Evolutionary conservation across 176 grass and related monocot genomes (phyloP), one percentile per base, ranked within the genome.

Genomic region (Phragmites australis): DNA sequence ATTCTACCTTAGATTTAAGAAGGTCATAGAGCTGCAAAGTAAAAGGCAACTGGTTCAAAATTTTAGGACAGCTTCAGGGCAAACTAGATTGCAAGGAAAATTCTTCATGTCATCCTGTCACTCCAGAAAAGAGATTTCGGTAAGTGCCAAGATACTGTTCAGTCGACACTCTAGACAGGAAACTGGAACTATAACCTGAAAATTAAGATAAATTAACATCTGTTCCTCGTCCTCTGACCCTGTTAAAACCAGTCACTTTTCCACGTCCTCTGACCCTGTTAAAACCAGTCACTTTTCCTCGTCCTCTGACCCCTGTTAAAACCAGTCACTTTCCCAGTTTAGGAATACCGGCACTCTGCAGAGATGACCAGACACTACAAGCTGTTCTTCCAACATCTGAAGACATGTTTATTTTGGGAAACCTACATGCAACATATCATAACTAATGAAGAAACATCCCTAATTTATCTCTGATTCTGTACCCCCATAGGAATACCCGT

Each of bases 1-100:
- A 99, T 82, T 89, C 90, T 85, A 99, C 84, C 76, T 82, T 91
- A 49, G 90, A 91, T 88, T 93, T 95, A 39, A 99, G 83, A 68
- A 92, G 81, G 57, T 89, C 84, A 68, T 79, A 89, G 60, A 97
- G 19, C 94, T 97, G 82, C 65, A 82, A 67, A 79, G 50, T 54
- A 79, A 89, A 85, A 72, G 2, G 2, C 21, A 84, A 81, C 22
- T 9, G 6, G 12, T 31, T 64, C 6, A 27, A 68, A 61, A 21
- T 47, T 62, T 21, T 54, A 60, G 10, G 15, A 2, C 4, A 37
- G 42, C 15, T 61, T 62, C 26, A 70, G 13, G 16, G 7, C 43
- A 75, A 32, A 82, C 61, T 18, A 5, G 53, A 68, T 18, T 21
- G 11, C 5, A 43, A 68, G 31, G 2, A 69, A 75, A 75, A 34